phyloP scores from a whole-genome alignment of 2,329 filamentous ascomycete genomes.

The Fusarium sp. region DNA sequence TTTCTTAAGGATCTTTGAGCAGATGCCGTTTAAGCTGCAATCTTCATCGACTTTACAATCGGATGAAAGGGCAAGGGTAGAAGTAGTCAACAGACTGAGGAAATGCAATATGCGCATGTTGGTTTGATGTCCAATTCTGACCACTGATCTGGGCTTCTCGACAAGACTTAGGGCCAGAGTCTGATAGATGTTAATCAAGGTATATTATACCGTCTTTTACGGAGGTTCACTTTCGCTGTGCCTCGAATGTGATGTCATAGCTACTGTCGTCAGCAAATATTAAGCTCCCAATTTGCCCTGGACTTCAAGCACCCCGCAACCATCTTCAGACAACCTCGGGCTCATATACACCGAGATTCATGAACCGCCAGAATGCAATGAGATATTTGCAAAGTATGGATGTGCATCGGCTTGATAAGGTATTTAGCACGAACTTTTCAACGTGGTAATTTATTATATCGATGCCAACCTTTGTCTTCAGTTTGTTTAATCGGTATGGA shows the following conservation, averaged over 20 bases:
- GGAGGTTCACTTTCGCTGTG: too few relatives aligned
- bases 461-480: too few relatives aligned
- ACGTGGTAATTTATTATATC: too few relatives aligned
- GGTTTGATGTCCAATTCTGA: background rate
- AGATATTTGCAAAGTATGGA: too few relatives aligned
- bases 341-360: background rate
- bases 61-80: background rate
- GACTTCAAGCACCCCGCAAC: background rate
- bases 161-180: too few relatives aligned
- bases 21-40: conserved; percentile 49
- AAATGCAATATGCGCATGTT: background rate
- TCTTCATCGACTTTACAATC: conserved; percentile 42
- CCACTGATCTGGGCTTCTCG: too few relatives aligned
- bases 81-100: background rate
- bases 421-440: too few relatives aligned
- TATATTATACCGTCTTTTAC: too few relatives aligned
- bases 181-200: too few relatives aligned
- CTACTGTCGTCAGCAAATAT: background rate
- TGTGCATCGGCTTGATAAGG: too few relatives aligned
- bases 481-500: too few relatives aligned
- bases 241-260: background rate
- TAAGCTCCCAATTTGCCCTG: background rate
- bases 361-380: background rate
- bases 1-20: background rate
- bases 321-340: background rate